Conservation (phyloP, 352 stramenopile genomes). For the Pythium volutum region DNA sequence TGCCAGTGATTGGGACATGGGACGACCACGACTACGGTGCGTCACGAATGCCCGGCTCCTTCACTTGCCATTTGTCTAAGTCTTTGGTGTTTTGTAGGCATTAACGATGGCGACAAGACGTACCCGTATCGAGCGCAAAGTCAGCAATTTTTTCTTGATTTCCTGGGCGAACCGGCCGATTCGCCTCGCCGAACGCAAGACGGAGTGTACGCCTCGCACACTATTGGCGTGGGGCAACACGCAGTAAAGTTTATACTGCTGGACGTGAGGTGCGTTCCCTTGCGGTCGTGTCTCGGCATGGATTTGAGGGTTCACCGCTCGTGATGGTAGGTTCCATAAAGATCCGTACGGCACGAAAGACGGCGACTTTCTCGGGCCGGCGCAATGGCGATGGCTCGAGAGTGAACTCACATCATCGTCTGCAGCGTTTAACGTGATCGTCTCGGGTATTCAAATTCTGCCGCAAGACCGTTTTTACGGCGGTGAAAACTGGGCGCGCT, state of each 20-base stretch:
- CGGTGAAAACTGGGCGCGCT: slow-evolving; percentile 62
- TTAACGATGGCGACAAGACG: slow-evolving; percentile 40
- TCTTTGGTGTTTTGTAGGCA: slow-evolving; percentile 13
- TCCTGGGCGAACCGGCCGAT: slow-evolving; percentile 31
- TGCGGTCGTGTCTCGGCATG: not conserved
- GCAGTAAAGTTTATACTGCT: slow-evolving; percentile 43
- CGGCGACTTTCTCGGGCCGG: slow-evolving; percentile 42
- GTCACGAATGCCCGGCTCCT: not conserved
- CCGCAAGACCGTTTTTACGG: slow-evolving; percentile 39
- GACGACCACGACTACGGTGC: slow-evolving; percentile 58
- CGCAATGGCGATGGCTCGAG: slow-evolving; percentile 49
- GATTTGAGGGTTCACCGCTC: not conserved
- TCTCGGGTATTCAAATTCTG: slow-evolving; percentile 64
- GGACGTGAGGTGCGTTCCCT: slow-evolving; percentile 31
- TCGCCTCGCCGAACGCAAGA: slow-evolving; percentile 31
- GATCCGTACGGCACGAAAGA: slow-evolving; percentile 29
- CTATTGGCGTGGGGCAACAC: slow-evolving; percentile 18
- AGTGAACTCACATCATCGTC: slow-evolving; percentile 34
- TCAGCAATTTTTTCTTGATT: slow-evolving; percentile 42
- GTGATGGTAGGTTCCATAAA: slow-evolving; percentile 29
- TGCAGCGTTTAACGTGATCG: slow-evolving; percentile 72
- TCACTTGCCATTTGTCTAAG: not conserved
- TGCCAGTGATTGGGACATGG: slow-evolving; percentile 33
- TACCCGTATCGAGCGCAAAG: slow-evolving; percentile 35
- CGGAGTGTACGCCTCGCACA: slow-evolving; percentile 38